Base-by-base conservation (phyloP, 225 moss, liverwort and hornwort species). In the Lunularia cruciata region DNA sequence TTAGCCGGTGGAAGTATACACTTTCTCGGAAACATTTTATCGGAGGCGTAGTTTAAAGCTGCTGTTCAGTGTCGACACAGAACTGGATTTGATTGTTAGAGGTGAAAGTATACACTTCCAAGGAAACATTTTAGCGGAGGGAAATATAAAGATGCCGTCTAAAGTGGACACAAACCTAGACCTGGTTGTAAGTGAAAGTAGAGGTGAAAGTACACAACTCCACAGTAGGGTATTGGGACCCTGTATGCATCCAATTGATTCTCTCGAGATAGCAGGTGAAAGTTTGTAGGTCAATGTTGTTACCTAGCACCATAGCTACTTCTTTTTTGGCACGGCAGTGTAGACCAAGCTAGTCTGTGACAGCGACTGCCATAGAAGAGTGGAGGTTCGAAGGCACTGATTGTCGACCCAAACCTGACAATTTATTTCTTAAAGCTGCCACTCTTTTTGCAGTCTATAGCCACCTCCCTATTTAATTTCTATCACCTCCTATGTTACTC, bases 331-430 rank as follows among this genome's bases (percentile, higher is more conserved):
- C 26, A 2, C 26, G 27, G 52, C 6, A 25, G 22, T 23, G 0
- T 54, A 54, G 54, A 48, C 47, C 3, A 48, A 20, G 22, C 47
- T 48, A 48, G 9, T 18, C 47, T 18, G 27, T 28, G n/a, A 54
- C 22, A 12, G 27, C 52, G 23, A 52, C 7, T 6, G 22, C 23
- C 23, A 54, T 26, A 28, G 43, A 43, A 10, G 43, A 26, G 54
- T 54, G 54, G 22, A 51, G 51, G 51, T 51, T 20, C 25, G 3
- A 20, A 51, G 51, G 54, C 54, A 54, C 54, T 54, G 22, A 54
- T 54, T 54, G 54, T 54, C 54, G 54, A 54, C 54, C 27, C 26
- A 11, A 25, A 54, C 54, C 54, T 54, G 54, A 54, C 54, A 27
- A 27, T 10, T 28, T 54, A 54, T 27, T 54, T 28, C 54, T 54